Conservation (phyloP, 495 filamentous ascomycete genomes). For the Durotheca rogersii region DNA sequence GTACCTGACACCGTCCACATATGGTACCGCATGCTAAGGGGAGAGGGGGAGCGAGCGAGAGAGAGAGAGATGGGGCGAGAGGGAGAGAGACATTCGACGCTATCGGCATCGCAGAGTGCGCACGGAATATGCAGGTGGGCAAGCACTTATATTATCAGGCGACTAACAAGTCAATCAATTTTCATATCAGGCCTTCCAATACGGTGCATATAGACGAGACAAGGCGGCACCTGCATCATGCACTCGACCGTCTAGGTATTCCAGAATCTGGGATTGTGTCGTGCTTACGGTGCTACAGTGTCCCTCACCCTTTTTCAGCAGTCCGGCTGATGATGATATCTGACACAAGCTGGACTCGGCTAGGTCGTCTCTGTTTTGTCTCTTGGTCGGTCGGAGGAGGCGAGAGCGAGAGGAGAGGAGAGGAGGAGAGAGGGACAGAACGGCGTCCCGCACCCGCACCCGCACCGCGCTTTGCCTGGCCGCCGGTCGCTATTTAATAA, state of each 20-base stretch:
- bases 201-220: conserved; percentile 27
- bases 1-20: too few relatives aligned
- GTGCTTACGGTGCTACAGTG: conserved; percentile 32
- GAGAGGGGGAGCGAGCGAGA: too few relatives aligned
- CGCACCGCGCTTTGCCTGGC: conserved; percentile 20
- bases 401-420: too few relatives aligned
- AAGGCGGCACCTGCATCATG: conserved; percentile 27
- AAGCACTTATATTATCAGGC: conserved; percentile 7
- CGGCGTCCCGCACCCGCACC: too few relatives aligned
- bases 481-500: conserved; percentile 20
- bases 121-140: not conserved
- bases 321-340: conserved; percentile 30
- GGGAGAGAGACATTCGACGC: too few relatives aligned
- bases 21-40: too few relatives aligned
- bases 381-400: conserved; percentile 12
- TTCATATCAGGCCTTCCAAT: conserved; percentile 9
- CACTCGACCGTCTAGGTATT: conserved; percentile 27
- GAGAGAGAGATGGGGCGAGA: too few relatives aligned
- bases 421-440: too few relatives aligned
- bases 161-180: conserved; percentile 22
- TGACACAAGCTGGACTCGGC: conserved; percentile 18
- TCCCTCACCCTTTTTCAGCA: not conserved
- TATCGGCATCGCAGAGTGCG: too few relatives aligned
- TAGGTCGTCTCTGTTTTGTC: conserved; percentile 19
- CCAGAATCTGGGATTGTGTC: conserved; percentile 33